Percentiles rank a stretch among this genome's conserved stretches.
These are phyloP conservation scores for Pontederia paniculata DNA, from an alignment of 176 grass and related monocot genomes.

Conservation along the genomic window DNA sequence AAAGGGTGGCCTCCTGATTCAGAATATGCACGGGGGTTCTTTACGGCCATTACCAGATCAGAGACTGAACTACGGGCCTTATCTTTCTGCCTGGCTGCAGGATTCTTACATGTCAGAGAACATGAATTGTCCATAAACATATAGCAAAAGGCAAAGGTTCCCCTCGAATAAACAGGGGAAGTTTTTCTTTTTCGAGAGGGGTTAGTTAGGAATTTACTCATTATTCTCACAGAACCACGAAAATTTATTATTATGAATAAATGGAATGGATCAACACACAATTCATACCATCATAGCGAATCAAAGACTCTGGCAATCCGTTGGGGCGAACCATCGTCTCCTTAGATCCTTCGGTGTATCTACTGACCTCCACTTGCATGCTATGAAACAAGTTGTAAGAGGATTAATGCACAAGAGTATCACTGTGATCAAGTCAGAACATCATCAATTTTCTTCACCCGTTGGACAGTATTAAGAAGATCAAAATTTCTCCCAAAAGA, in stretches of 20 bases:
- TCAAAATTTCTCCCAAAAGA: no score
- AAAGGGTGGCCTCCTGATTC: constrained; percentile 44
- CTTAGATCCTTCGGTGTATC: constrained; percentile 81
- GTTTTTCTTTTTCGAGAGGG: no score
- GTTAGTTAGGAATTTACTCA: no score
- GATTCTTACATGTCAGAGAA: constrained; percentile 9
- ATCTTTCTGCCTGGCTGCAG: constrained; percentile 73
- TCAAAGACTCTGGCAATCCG: constrained; percentile 83
- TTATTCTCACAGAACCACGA: no score
- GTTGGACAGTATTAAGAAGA: no score
- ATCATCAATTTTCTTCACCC: background rate
- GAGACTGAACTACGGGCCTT: constrained; percentile 66
- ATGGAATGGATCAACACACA: constrained; percentile 4
- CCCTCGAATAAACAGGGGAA: no score
- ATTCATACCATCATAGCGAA: constrained; percentile 75
- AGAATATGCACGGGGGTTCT: constrained; percentile 44
- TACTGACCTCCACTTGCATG: constrained; percentile 99
- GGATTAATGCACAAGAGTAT: background rate
- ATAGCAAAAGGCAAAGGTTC: no score
- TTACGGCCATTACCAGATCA: constrained; percentile 66
- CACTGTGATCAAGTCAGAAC: background rate
- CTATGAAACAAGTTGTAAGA: constrained; percentile 23
- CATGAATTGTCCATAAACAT: background rate
- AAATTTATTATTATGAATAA: no score
- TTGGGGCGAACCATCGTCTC: constrained; percentile 67